Evolutionary conservation across 495 filamentous ascomycete species (phyloP).

Genomic region (Massariosphaeria phaeospora): DNA sequence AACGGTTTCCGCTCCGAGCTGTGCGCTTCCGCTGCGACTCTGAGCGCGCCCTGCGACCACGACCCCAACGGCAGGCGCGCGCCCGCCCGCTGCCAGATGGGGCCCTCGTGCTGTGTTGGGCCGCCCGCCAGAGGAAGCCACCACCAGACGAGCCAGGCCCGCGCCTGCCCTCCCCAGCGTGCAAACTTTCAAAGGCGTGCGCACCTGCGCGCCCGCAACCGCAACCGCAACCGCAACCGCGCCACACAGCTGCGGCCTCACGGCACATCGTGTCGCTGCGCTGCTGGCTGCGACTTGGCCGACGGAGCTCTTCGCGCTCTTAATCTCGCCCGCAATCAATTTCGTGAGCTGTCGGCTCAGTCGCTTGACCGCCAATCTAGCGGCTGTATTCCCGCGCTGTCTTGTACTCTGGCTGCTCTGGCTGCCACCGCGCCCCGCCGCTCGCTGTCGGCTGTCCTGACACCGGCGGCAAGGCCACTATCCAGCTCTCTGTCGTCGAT

Average conservation of each 20-base stretch:
- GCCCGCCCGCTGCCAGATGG: background rate
- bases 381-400: conserved; percentile 13
- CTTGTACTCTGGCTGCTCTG: conserved; percentile 1
- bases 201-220: background rate
- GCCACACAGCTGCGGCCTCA: conserved; percentile 21
- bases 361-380: conserved; percentile 30
- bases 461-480: background rate
- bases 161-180: conserved; percentile 12
- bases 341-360: conserved; percentile 11
- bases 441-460: too few relatives aligned
- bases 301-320: conserved; percentile 10
- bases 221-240: background rate
- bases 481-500: background rate
- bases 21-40: conserved; percentile 9
- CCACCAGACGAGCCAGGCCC: background rate
- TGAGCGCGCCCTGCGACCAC: background rate
- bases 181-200: too few relatives aligned
- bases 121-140: conserved; percentile 13
- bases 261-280: conserved; percentile 9
- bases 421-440: too few relatives aligned
- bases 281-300: conserved; percentile 14
- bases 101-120: background rate
- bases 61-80: background rate
- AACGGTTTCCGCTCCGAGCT: conserved; percentile 12
- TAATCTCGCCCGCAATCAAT: conserved; percentile 31